A percentile compares a stretch with the other conserved stretches of the same genome.
Conservation (phyloP, 2,329 filamentous ascomycete species). For the Trichoderma asperellum region DNA sequence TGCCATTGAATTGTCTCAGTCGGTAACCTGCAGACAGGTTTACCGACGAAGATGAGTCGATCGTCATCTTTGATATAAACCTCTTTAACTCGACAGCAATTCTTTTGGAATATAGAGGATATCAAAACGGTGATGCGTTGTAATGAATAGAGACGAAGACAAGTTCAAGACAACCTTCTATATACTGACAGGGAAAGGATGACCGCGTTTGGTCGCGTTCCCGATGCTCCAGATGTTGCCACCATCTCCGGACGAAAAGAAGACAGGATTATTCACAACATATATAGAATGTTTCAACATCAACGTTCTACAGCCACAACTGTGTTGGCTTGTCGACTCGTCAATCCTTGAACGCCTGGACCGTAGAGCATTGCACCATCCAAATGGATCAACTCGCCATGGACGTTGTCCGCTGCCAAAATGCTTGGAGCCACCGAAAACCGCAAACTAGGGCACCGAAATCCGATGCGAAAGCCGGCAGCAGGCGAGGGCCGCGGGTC, state of each 20-base stretch:
- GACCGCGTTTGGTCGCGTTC: slow-evolving; percentile 17
- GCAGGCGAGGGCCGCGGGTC: slow-evolving; percentile 10
- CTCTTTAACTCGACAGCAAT: not conserved
- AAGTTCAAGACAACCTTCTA: not conserved
- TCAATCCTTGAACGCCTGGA: slow-evolving; percentile 19
- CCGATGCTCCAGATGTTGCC: slow-evolving; percentile 10
- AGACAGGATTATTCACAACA: slow-evolving; percentile 25
- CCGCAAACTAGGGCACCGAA: slow-evolving; percentile 10
- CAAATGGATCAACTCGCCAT: slow-evolving; percentile 25
- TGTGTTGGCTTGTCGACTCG: slow-evolving; percentile 1
- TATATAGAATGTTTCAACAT: slow-evolving; percentile 23
- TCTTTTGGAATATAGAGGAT: not conserved
- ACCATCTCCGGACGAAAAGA: slow-evolving; percentile 4
- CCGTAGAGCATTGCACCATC: slow-evolving; percentile 24
- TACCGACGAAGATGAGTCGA: not conserved
- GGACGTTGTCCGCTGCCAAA: slow-evolving; percentile 23
- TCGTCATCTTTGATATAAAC: not conserved
- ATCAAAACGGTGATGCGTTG: not conserved
- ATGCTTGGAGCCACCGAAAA: slow-evolving; percentile 5
- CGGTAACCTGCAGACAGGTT: slow-evolving; percentile 19
- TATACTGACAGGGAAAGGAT: slow-evolving; percentile 1
- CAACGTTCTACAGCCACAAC: slow-evolving; percentile 1
- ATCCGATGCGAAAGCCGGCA: slow-evolving; percentile 20
- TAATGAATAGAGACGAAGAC: not conserved
- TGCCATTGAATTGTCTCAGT: slow-evolving; percentile 20